These are phyloP conservation scores for Candolleomyces aberdarensis DNA, from an alignment of 768 basidiomycete species.

Conservation along the genomic window DNA sequence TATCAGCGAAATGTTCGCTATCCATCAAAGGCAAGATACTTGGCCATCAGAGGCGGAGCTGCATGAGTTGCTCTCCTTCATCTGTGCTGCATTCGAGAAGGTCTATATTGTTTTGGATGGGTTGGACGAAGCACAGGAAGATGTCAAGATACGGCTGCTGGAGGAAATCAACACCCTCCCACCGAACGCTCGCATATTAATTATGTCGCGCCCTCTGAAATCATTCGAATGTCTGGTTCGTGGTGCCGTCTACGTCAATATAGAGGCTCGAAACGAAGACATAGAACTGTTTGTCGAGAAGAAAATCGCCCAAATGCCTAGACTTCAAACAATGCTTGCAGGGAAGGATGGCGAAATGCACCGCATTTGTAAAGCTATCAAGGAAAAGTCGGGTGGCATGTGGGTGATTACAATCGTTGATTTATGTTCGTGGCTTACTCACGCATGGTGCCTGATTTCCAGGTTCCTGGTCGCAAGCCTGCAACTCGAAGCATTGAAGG, in stretches of 20 bases:
- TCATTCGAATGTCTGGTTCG: background rate
- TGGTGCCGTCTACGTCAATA: background rate
- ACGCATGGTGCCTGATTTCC: background rate
- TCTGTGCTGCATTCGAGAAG: background rate
- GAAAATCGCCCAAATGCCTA: background rate
- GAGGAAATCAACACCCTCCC: background rate
- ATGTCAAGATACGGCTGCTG: background rate
- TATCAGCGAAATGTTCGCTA: background rate
- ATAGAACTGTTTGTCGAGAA: background rate
- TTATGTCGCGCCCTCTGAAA: conserved; percentile 1
- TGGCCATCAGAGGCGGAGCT: background rate
- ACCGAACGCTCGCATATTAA: background rate
- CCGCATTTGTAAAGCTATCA: background rate
- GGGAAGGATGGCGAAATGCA: background rate
- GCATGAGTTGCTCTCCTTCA: background rate
- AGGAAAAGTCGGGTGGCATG: conserved; percentile 4
- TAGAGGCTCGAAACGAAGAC: background rate
- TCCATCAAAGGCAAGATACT: background rate
- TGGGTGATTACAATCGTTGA: background rate
- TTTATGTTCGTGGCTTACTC: background rate
- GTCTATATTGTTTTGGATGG: background rate
- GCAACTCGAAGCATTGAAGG: background rate
- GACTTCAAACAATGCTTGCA: background rate
- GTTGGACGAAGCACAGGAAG: background rate
- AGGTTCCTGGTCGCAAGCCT: conserved; percentile 6